Percentiles rank a stretch among this genome's conserved stretches.
phyloP scores from a whole-genome alignment of 192 early-diverging fungal species.

The Coemansia furcata region DNA sequence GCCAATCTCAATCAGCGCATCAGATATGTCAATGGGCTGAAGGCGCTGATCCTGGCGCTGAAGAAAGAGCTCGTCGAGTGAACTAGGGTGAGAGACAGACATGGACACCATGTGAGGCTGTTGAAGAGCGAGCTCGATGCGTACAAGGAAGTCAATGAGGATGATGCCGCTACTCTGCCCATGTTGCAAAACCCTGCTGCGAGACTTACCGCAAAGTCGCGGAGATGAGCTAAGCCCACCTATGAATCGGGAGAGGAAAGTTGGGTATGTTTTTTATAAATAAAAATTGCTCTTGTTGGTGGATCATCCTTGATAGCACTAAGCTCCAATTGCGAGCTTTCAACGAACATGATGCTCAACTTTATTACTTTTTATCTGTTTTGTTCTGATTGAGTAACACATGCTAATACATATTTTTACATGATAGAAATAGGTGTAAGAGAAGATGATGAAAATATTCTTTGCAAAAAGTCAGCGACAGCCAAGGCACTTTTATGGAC shows the following conservation, averaged over 20 bases:
- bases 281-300: too few species aligned
- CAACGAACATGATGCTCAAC: too few species aligned
- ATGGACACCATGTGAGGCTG: slow-evolving; percentile 16
- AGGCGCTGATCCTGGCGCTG: slow-evolving; percentile 37
- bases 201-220: neutral
- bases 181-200: slow-evolving; percentile 3
- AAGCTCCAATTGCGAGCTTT: too few species aligned
- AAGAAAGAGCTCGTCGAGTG: slow-evolving; percentile 48
- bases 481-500: too few species aligned
- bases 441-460: too few species aligned
- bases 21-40: slow-evolving; percentile 42
- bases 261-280: slow-evolving; percentile 6
- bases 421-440: too few species aligned
- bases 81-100: slow-evolving; percentile 29
- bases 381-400: too few species aligned
- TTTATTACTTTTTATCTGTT: too few species aligned
- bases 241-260: slow-evolving; percentile 11
- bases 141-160: slow-evolving; percentile 47
- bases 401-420: too few species aligned
- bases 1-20: slow-evolving; percentile 48
- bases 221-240: neutral
- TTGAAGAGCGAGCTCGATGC: slow-evolving; percentile 47
- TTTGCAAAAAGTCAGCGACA: too few species aligned
- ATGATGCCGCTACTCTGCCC: slow-evolving; percentile 17
- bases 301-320: too few species aligned